These are phyloP conservation scores for Francoa sonchifolia DNA, from an alignment of 441 rosid species.

Conservation along the genomic window DNA sequence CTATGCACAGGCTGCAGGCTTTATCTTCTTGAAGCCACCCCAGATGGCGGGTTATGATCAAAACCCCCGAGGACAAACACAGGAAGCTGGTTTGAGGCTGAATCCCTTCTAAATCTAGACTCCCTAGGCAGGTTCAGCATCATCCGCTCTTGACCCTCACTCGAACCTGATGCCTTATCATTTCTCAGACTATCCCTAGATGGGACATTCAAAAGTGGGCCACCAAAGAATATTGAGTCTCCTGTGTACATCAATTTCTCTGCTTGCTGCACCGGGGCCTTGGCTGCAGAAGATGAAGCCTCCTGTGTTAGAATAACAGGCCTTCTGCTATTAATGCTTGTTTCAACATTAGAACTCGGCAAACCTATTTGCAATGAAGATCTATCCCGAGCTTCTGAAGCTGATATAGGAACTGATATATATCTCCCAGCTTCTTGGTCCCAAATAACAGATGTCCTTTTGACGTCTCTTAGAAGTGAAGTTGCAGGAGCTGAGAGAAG, in stretches of 20 bases:
- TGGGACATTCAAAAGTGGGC: conserved; percentile 51
- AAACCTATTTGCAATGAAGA: conserved; percentile 20
- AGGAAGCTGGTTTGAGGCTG: conserved; percentile 56
- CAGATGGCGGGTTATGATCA: conserved; percentile 19
- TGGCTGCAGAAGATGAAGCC: conserved; percentile 24
- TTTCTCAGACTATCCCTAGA: conserved; percentile 38
- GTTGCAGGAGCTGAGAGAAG: conserved; percentile 51
- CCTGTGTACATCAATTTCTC: conserved; percentile 50
- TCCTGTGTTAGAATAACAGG: conserved; percentile 28
- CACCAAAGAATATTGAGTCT: conserved; percentile 67
- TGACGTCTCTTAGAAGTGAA: conserved; percentile 63
- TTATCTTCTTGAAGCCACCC: conserved; percentile 21
- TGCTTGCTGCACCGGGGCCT: conserved; percentile 25
- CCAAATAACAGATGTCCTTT: conserved; percentile 81
- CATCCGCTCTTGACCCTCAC: conserved; percentile 41
- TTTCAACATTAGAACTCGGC: conserved; percentile 28
- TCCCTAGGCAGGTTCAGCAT: conserved; percentile 34
- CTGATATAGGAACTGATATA: conserved; percentile 60
- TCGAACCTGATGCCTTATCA: conserved; percentile 28
- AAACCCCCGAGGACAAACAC: conserved; percentile 41
- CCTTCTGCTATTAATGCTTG: conserved; percentile 25
- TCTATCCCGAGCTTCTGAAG: conserved; percentile 47
- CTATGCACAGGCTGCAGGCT: too few relatives aligned
- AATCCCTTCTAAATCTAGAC: conserved; percentile 47
- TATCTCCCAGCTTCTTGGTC: conserved; percentile 93